Evolutionary conservation across 1,139 yeast genomes (phyloP).

Genomic region (Yamadazyma buinensis): DNA sequence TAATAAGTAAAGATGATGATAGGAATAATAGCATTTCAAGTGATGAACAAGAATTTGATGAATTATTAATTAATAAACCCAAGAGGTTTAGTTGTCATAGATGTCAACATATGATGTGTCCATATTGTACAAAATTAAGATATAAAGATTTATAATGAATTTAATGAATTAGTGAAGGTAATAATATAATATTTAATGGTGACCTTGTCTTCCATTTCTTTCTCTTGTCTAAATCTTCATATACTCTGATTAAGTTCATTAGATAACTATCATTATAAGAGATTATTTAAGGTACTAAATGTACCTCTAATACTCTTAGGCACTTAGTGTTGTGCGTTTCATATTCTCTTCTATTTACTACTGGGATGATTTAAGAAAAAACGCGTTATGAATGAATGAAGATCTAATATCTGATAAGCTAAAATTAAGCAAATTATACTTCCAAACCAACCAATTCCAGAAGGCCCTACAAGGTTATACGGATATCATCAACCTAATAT

Average conservation of each 20-base stretch:
- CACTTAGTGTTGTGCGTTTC: too few relatives aligned
- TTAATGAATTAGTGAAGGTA: too few relatives aligned
- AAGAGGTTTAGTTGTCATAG: slow-evolving; percentile 42
- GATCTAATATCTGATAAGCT: slow-evolving; percentile 26
- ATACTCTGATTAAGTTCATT: too few relatives aligned
- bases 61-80: slow-evolving; percentile 6
- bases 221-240: too few relatives aligned
- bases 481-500: slow-evolving; percentile 16
- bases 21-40: not conserved
- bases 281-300: too few relatives aligned
- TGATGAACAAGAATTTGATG: not conserved
- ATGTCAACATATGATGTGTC: slow-evolving; percentile 54
- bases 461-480: slow-evolving; percentile 26
- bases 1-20: not conserved
- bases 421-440: slow-evolving; percentile 29
- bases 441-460: slow-evolving; percentile 25
- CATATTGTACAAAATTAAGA: slow-evolving; percentile 46
- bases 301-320: too few relatives aligned
- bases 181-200: too few relatives aligned
- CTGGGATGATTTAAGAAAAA: too few relatives aligned
- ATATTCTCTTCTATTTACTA: too few relatives aligned
- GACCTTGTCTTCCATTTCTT: too few relatives aligned
- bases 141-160: slow-evolving; percentile 30
- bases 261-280: too few relatives aligned
- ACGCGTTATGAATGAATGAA: slow-evolving; percentile 15